Percentiles rank a stretch among this genome's conserved stretches.
Conservation (phyloP, 495 filamentous ascomycete genomes). For the Corynascus novoguineensis region DNA sequence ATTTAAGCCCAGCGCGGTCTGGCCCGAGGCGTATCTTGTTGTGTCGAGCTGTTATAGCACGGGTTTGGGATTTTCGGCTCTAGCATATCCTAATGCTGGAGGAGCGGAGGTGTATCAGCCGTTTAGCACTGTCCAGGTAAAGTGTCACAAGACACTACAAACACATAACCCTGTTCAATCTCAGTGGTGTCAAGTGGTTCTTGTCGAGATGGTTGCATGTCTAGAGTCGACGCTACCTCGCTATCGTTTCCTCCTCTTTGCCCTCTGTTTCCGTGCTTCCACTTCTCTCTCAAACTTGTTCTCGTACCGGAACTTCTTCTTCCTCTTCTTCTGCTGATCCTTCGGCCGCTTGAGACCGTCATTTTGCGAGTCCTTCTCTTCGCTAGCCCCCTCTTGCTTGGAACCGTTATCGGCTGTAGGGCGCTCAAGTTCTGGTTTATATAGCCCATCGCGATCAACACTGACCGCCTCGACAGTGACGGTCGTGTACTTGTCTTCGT, state of each 20-base stretch:
- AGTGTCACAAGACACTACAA: conserved; percentile 7
- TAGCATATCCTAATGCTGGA: conserved; percentile 7
- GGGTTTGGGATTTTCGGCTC: neutral
- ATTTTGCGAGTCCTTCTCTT: conserved; percentile 28
- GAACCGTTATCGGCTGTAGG: conserved; percentile 41
- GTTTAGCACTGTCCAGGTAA: conserved; percentile 4
- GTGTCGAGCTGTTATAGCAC: conserved; percentile 10
- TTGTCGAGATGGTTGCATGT: neutral
- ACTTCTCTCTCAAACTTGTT: conserved; percentile 69
- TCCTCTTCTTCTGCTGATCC: conserved; percentile 59
- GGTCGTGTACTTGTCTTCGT: conserved; percentile 91
- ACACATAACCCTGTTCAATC: conserved; percentile 1
- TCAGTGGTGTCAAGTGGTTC: neutral
- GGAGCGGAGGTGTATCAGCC: conserved; percentile 7
- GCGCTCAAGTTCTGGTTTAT: conserved; percentile 44
- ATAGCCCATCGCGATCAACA: conserved; percentile 63
- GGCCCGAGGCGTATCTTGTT: conserved; percentile 4
- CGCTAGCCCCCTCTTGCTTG: conserved; percentile 30
- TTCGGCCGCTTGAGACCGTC: conserved; percentile 49
- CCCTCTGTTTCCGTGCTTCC: conserved; percentile 60
- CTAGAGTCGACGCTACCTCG: neutral
- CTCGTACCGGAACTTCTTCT: conserved; percentile 89
- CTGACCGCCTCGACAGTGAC: conserved; percentile 92
- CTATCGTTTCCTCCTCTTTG: conserved; percentile 44
- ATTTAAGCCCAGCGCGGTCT: conserved; percentile 52